phyloP scores from a whole-genome alignment of 2,329 filamentous ascomycete genomes.

The Hypoxylon sp. region DNA sequence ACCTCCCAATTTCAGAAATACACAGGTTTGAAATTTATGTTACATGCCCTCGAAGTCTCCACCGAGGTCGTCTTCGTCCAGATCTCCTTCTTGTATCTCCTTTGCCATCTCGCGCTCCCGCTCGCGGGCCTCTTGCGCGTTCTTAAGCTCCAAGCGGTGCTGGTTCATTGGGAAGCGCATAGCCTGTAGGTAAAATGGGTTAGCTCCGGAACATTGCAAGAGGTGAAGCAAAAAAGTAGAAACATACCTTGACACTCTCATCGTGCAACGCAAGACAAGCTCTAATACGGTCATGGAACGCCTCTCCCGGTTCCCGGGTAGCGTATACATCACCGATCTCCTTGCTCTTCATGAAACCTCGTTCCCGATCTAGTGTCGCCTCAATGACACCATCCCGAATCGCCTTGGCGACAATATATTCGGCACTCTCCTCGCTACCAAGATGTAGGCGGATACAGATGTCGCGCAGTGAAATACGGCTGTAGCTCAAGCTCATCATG shows the following conservation, averaged over 20 bases:
- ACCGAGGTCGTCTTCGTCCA: conserved; percentile 95
- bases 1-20: conserved; percentile 50
- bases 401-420: conserved; percentile 99
- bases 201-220: conserved; percentile 45
- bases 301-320: conserved; percentile 94
- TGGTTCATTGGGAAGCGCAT: conserved; percentile 99
- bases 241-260: conserved; percentile 93
- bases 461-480: conserved; percentile 94
- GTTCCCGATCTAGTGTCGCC: conserved; percentile 92
- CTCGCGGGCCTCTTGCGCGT: conserved; percentile 97
- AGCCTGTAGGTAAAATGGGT: conserved; percentile 68
- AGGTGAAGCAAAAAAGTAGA: neutral
- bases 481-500: conserved; percentile 99
- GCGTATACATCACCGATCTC: conserved; percentile 96
- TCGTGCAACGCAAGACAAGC: conserved; percentile 94
- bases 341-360: conserved; percentile 98
- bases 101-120: conserved; percentile 97
- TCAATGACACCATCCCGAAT: conserved; percentile 98
- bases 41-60: conserved; percentile 97
- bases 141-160: conserved; percentile 96
- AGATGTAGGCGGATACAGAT: conserved; percentile 96
- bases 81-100: conserved; percentile 97
- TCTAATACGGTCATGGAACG: conserved; percentile 95
- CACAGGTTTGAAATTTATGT: conserved; percentile 50
- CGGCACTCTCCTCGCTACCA: conserved; percentile 95